These are phyloP conservation scores for Aspergillus arachidicola DNA, from an alignment of 2,329 filamentous ascomycete genomes.

Conservation along the genomic window DNA sequence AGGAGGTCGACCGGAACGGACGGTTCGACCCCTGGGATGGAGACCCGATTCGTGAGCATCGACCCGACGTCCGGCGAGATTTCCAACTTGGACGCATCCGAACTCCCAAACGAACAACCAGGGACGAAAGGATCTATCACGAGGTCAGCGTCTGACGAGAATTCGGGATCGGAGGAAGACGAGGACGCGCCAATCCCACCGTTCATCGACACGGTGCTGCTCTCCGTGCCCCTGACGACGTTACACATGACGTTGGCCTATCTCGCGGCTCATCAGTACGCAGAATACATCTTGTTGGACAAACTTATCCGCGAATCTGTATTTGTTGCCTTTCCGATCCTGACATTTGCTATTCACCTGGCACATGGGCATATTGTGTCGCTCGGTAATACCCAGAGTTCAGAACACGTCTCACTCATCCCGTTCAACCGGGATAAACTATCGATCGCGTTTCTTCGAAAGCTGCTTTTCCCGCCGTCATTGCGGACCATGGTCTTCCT, in stretches of 20 bases:
- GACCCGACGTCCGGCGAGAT: conserved; percentile 27
- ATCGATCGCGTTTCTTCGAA: conserved; percentile 30
- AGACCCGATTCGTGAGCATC: conserved; percentile 38
- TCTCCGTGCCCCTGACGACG: conserved; percentile 45
- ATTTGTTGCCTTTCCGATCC: conserved; percentile 43
- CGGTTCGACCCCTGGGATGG: not conserved
- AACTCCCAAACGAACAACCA: conserved; percentile 20
- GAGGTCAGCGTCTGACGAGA: not conserved
- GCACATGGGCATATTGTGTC: conserved; percentile 48
- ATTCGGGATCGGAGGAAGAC: not conserved
- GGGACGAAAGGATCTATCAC: not conserved
- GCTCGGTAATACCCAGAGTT: conserved; percentile 20
- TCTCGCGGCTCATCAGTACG: conserved; percentile 51
- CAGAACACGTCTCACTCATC: conserved; percentile 25
- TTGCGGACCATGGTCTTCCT: conserved; percentile 38
- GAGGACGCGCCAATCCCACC: conserved; percentile 34
- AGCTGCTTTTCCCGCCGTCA: conserved; percentile 37
- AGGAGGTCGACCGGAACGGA: conserved; percentile 8
- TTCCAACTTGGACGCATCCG: conserved; percentile 28
- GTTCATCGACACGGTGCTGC: conserved; percentile 47
- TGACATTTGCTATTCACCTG: conserved; percentile 48
- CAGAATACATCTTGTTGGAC: conserved; percentile 37
- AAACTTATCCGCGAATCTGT: conserved; percentile 39
- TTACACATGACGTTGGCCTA: conserved; percentile 50
- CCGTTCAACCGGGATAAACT: conserved; percentile 30